phyloP scores from a whole-genome alignment of 495 filamentous ascomycete species.

The Podospora conica region DNA sequence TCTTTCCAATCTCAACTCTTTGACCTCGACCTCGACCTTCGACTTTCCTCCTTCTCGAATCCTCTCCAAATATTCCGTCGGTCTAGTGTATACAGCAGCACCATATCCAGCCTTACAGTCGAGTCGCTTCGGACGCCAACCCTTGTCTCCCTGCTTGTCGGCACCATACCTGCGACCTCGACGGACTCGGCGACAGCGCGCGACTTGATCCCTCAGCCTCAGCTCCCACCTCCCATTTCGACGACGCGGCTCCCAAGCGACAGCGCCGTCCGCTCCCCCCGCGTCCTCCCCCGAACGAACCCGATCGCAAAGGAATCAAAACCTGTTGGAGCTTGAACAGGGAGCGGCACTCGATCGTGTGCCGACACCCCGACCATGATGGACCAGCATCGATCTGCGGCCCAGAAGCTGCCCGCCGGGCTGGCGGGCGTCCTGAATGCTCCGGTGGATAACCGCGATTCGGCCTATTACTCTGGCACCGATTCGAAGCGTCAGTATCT shows the following conservation, averaged over 20 bases:
- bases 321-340: neutral
- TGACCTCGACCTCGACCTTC: neutral
- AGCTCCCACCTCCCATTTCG: neutral
- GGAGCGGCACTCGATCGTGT: neutral
- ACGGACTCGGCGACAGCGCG: neutral
- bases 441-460: slow-evolving; percentile 48
- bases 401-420: slow-evolving; percentile 45
- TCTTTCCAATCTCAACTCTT: slow-evolving; percentile 1
- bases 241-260: neutral
- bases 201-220: neutral
- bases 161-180: neutral
- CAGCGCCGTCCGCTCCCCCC: neutral
- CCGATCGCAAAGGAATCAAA: neutral
- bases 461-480: slow-evolving; percentile 49
- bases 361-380: slow-evolving; percentile 15
- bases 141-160: neutral
- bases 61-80: neutral
- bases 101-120: neutral
- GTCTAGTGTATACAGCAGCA: too few species aligned
- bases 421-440: slow-evolving; percentile 45
- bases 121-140: neutral
- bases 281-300: neutral
- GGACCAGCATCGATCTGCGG: slow-evolving; percentile 33
- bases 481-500: slow-evolving; percentile 49
- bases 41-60: neutral